Evolutionary conservation across 2,329 filamentous ascomycete genomes (phyloP), one percentile per base, ranked within the genome.

Genomic region (Trichoderma harzianum): DNA sequence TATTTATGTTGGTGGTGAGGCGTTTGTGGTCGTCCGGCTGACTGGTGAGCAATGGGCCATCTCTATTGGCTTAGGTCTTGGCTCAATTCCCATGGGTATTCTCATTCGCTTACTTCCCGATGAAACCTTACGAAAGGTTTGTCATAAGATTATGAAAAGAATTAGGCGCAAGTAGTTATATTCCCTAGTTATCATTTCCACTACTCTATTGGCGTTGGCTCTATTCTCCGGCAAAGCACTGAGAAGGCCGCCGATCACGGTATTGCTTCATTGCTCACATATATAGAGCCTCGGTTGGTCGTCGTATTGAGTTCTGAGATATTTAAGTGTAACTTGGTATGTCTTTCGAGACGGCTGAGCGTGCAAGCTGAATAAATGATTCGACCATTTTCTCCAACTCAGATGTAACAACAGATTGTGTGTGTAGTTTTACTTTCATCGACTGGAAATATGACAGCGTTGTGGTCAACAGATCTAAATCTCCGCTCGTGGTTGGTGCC

Each of bases 1-100:
- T 77, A 85, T 93, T 73, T 93, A 89, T 76, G 85, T 93, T 60
- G 92, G 92, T 73, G 90, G 90, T 28, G 80, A 82, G 12, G 91
- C 91, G 4, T 92, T 94, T 81, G 84, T 80, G 5, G 79, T 82
- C 18, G 82, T 81, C 6, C 83, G 73, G 12, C 76, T 93, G 28
- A 89, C 89, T 69, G 89, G 87, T 55, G 83, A 86, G 57, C 92
- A 95, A 77, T 97, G 93, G 93, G 92, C 85, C 18, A 87, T 93
- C 72, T 95, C 92, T 3, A 87, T 97, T 69, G 85, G 93, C 32
- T 86, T 94, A 62, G 92, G 93, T n/a, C 84, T 91, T 69, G 84
- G 93, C 7, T 95, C 93, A 14, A 83, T 97, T 8, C 92, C 92
- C 0, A 87, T 93, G 76, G 94, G 92, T 66, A 85, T 92, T 5